These are phyloP conservation scores for Beauveria varroae DNA, from an alignment of 2,329 filamentous ascomycete genomes.

Conservation along the genomic window DNA sequence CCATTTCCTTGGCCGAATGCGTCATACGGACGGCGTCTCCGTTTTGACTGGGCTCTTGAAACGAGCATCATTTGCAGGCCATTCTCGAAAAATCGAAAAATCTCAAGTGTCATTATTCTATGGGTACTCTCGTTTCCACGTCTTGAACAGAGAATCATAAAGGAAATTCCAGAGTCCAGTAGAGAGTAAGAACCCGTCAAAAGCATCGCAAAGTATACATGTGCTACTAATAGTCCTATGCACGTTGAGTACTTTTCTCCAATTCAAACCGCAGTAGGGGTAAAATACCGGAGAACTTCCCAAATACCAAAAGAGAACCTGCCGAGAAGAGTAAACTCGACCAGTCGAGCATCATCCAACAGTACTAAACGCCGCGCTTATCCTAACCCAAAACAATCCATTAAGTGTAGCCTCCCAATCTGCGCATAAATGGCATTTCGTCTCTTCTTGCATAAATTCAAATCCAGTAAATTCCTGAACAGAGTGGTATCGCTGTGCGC, in stretches of 20 bases:
- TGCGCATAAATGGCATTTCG: background rate
- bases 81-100: background rate
- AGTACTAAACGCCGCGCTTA: constrained; percentile 2
- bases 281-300: background rate
- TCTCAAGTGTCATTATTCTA: background rate
- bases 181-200: background rate
- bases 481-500: constrained; percentile 16
- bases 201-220: background rate
- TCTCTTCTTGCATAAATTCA: background rate
- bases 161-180: background rate
- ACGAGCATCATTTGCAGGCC: background rate
- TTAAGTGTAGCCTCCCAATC: background rate
- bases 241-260: too few relatives aligned
- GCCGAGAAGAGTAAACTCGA: background rate
- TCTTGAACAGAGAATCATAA: background rate
- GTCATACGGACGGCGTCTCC: background rate
- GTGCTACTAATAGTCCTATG: background rate
- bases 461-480: constrained; percentile 3
- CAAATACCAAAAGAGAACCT: background rate
- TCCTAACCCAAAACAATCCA: background rate
- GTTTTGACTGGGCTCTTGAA: background rate
- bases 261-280: background rate
- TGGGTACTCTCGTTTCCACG: background rate
- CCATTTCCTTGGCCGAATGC: background rate
- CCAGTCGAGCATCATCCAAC: constrained; percentile 1